phyloP scores from a whole-genome alignment of 2,329 filamentous ascomycete genomes.

The Aspergillus glaucus region DNA sequence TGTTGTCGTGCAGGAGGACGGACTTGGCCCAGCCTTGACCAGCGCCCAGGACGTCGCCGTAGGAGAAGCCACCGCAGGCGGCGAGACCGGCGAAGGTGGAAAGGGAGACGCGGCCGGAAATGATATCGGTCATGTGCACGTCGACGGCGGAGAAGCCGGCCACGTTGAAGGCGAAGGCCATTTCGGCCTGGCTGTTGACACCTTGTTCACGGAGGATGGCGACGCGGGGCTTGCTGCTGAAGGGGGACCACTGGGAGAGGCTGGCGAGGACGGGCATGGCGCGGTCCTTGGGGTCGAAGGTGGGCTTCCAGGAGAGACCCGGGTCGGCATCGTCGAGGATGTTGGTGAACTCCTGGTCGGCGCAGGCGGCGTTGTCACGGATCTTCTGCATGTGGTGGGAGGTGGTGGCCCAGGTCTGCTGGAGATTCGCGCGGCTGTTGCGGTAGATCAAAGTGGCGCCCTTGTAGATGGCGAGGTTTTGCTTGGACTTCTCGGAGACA shows the following conservation, averaged over 20 bases:
- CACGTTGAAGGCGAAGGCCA: constrained; percentile 90
- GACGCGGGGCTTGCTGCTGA: constrained; percentile 65
- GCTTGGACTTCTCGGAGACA: constrained; percentile 61
- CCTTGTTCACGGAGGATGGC: constrained; percentile 94
- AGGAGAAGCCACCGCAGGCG: constrained; percentile 95
- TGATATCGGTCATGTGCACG: constrained; percentile 90
- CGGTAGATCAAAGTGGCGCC: constrained; percentile 62
- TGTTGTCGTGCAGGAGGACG: constrained; percentile 73
- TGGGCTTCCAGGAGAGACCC: constrained; percentile 77
- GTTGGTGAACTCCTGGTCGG: constrained; percentile 72
- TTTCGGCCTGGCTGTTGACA: constrained; percentile 92
- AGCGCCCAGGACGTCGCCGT: constrained; percentile 87
- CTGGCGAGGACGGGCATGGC: constrained; percentile 63
- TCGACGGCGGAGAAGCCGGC: constrained; percentile 90
- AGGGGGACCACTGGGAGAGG: constrained; percentile 50
- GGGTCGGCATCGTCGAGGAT: constrained; percentile 71
- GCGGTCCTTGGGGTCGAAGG: constrained; percentile 71
- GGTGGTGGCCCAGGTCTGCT: constrained; percentile 82
- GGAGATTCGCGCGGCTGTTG: constrained; percentile 64
- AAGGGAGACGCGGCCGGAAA: constrained; percentile 72
- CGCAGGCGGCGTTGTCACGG: constrained; percentile 80
- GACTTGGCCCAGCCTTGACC: constrained; percentile 95
- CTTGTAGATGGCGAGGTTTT: constrained; percentile 70
- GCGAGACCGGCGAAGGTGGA: constrained; percentile 80
- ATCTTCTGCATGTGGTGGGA: constrained; percentile 87